Base-by-base conservation (phyloP, 75 land plant species). In the Cupressus sempervirens region DNA sequence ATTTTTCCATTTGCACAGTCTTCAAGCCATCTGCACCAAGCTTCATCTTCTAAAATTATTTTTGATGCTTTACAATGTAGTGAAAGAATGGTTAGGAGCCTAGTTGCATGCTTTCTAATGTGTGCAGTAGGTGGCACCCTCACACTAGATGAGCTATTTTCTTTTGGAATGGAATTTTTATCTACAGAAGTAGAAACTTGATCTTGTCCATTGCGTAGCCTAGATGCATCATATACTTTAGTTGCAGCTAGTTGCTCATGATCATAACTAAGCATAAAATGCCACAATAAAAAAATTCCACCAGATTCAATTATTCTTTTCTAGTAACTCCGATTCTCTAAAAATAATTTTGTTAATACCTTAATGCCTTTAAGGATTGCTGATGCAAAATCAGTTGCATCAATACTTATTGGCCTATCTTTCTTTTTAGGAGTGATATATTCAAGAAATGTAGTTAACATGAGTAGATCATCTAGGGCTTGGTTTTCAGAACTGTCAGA, bases 351-450 rank as follows among this genome's bases (percentile, higher is more conserved):
- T 80, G 98, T 90, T 77, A 98, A 84, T 81, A 96, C 95, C 88
- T 98, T 98, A 38, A 96, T 91, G 53, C 94, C 99, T 86, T 93
- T 96, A 40, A 94, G 87, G 3, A 94, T 90, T 81, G 92, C 92
- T 23, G 90, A 9, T 48, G 94, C 98, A 86, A 92, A 88, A 84
- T 98, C 98, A 40, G 92, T 92, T 72, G 91, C 92, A 89, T 88
- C 88, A 87, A 90, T 29, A 46, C 93, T 92, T 29, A 84, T 82
- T 11, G 54, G 9, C 13, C 40, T 87, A 77, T 85, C 88, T 85
- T 86, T 89, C 29, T 91, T 92, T 14, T 84, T 76, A 58, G 88
- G 87, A 74, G 87, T 92, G 16, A 85, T 56, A 81, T 83, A 80
- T 76, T 76, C 91, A 46, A 89, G 80, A 89, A 93, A 93, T 81